Conservation (phyloP, 805 yeast species). For the Maudiozyma pseudohumilis region DNA sequence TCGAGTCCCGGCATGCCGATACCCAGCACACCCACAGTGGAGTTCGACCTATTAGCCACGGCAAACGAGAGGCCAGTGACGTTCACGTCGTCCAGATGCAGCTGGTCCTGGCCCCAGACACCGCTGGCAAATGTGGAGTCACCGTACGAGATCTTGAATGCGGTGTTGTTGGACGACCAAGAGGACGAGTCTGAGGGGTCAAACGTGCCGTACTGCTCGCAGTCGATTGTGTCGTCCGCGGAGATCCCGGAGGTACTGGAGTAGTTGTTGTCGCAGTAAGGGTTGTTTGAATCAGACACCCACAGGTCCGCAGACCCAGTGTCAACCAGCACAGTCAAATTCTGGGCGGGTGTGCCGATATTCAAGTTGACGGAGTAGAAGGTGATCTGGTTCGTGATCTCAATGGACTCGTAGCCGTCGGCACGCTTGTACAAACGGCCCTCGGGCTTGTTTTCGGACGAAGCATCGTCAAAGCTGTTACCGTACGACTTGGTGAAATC, state of each 20-base stretch:
- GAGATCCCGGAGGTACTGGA: neutral
- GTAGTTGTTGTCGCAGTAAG: conserved; percentile 30
- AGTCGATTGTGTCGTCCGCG: conserved; percentile 27
- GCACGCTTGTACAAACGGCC: conserved; percentile 16
- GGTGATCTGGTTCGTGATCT: conserved; percentile 31
- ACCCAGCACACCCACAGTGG: conserved; percentile 62
- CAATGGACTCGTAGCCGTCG: conserved; percentile 28
- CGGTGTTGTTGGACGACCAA: conserved; percentile 25
- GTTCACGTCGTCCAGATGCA: conserved; percentile 42
- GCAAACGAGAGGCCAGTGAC: conserved; percentile 56
- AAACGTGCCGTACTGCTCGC: conserved; percentile 32
- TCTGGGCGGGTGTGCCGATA: conserved; percentile 50
- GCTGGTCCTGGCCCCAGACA: conserved; percentile 42
- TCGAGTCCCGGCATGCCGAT: conserved; percentile 66
- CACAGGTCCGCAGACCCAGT: conserved; percentile 67
- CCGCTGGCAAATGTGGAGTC: conserved; percentile 40
- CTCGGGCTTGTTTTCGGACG: conserved; percentile 2
- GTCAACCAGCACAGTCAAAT: conserved; percentile 47
- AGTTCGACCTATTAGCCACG: conserved; percentile 55
- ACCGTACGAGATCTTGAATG: conserved; percentile 41
- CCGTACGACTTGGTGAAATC: conserved; percentile 22
- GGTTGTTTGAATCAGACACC: conserved; percentile 40
- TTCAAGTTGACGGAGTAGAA: conserved; percentile 38
- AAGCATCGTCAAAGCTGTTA: conserved; percentile 7
- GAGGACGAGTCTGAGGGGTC: conserved; percentile 15